Base-by-base conservation (phyloP, 2,329 filamentous ascomycete species). In the Sclerotinia spermophila region DNA sequence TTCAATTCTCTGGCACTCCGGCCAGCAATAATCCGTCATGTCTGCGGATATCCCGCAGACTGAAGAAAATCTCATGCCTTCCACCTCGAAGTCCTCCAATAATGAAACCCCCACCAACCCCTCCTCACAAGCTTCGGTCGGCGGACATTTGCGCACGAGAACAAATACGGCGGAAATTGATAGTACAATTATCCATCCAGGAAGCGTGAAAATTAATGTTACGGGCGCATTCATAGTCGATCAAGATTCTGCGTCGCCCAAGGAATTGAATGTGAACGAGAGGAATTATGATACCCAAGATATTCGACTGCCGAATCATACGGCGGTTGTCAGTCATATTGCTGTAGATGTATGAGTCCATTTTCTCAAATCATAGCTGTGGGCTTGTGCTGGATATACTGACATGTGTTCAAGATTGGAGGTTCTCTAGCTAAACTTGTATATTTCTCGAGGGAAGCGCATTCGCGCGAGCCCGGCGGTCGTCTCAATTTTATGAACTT, bases 191-290 rank as follows among this genome's bases (percentile, higher is more conserved):
- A 86, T 82, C 68, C 86, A 87, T 76, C 88, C 88, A 2, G 88
- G 88, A 35, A 87, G 92, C 21, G 94, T 97, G 78, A 91, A 92
- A 82, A 98, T 99, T 83, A 98, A 99, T 80, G 95, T 98, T 74
- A 90, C 94, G 80, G 96, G 95, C 78, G 96, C 96, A 53, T 97
- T 97, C 79, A 98, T 99, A 75, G 94, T 97, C 77, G 93, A 97
- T 79, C 90, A 95, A 73, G 91, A 93, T 75, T 84, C 86, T 5
- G 81, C 81, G 30, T 87, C 86, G 64, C 82, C 88, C 70, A 82
- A 83, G 55, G 79, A 65, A 56, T 56, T 56, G 59, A 74, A 72
- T 42, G 76, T 76, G 53, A 84, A 82, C 73, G 84, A 83, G 56
- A 81, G 83, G 30, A 80, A 80, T 70, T 87, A 90, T 80, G 93